Evolutionary conservation across 2,329 filamentous ascomycete species (phyloP), one percentile per base, ranked within the genome.

Genomic region (Periconia sp.): DNA sequence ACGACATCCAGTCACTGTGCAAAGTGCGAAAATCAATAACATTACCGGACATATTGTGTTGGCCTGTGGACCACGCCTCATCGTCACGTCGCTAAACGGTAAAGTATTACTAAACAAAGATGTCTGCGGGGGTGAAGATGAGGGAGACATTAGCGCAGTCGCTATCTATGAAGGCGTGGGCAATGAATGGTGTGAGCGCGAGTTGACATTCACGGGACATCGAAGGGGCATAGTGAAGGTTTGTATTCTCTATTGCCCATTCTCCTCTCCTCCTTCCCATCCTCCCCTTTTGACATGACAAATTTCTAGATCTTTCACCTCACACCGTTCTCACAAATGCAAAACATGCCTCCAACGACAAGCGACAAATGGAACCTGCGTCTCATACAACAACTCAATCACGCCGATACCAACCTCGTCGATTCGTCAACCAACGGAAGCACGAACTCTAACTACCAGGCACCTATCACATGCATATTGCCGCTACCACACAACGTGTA

Each of bases 131-230:
- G 65, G 62, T 8, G 78, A 82, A 10, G 90, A 93, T 20, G 93
- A 97, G 67, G 86, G 82, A 33, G 33, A 37, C 15, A 86, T 97
- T 2, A 81, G 90, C 46, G 86, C 88, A 1, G 94, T 92, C 59
- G 90, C 92, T 2, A 96, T 96, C 72, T 97, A 97, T 74, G 92
- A 97, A 71, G 93, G 93, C 0, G 83, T 86, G 0, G 89, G 88
- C 2, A 94, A 92, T 63, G 94, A 97, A 74, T 97, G 92, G 91
- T 80, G 96, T 3, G 91, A 95, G 74, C 87, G 88, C 50, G 87
- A 88, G 56, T 79, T 99, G 42, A 78, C 97, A 37, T 92, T 99
- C 59, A 97, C 93, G 0, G 94, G 94, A 0, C 94, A 97, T 70
- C 82, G 85, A 58, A 81, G 87, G 48, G 94, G 94, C 0, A 82